Conservation (phyloP, 2,329 filamentous ascomycete species). For the Penicillium freii region DNA sequence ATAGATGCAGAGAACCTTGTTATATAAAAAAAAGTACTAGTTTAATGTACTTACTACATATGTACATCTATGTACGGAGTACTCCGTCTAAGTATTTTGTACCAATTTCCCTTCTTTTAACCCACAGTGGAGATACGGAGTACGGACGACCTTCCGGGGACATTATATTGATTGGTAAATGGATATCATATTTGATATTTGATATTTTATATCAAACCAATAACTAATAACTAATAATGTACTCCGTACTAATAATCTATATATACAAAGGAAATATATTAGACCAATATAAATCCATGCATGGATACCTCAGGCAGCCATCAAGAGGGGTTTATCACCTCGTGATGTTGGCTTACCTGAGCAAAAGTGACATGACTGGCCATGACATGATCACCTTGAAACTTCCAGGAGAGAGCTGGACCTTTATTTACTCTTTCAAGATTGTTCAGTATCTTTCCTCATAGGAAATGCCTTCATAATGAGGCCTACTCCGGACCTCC, state of each 20-base stretch:
- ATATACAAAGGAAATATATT: too few relatives aligned
- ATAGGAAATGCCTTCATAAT: constrained; percentile 29
- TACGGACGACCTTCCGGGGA: not conserved
- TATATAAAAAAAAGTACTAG: not conserved
- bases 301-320: constrained; percentile 4
- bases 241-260: not conserved
- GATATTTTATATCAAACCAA: not conserved
- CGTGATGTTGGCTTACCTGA: constrained; percentile 11
- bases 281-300: not conserved
- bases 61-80: not conserved
- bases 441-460: not conserved
- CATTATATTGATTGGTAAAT: not conserved
- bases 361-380: constrained; percentile 1
- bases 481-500: constrained; percentile 39
- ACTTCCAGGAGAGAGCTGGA: not conserved
- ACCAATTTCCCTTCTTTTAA: not conserved
- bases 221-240: not conserved
- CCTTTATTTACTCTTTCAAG: not conserved
- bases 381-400: constrained; percentile 5
- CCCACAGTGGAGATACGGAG: constrained; percentile 1
- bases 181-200: too few relatives aligned
- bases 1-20: not conserved
- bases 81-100: not conserved
- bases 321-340: constrained; percentile 10
- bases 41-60: not conserved